Conservation (phyloP, 441 rosid species). For the Euphorbia schlechtendalii region DNA sequence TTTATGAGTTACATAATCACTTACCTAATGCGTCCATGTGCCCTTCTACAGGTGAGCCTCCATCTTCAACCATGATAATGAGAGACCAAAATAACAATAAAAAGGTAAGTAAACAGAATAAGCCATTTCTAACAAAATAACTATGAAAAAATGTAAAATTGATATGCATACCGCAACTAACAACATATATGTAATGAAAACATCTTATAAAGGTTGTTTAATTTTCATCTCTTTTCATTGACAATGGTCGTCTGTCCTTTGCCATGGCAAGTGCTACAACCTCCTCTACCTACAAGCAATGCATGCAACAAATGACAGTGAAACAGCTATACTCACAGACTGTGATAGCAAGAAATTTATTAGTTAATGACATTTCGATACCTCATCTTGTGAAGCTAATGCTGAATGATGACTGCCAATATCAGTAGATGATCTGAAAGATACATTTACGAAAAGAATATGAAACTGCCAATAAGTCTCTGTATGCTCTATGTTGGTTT, state of each 20-base stretch:
- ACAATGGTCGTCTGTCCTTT: slow-evolving; percentile 39
- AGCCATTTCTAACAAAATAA: not conserved
- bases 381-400: slow-evolving; percentile 88
- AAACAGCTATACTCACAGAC: no score
- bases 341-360: slow-evolving; percentile 3
- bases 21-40: slow-evolving; percentile 78
- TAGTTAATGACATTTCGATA: slow-evolving; percentile 19
- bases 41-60: slow-evolving; percentile 68
- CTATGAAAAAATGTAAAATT: no score
- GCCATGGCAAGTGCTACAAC: slow-evolving; percentile 79
- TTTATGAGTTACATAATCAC: slow-evolving; percentile 11
- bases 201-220: not conserved
- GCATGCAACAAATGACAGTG: not conserved
- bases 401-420: slow-evolving; percentile 49
- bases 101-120: not conserved
- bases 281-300: slow-evolving; percentile 59
- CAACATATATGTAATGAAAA: not conserved
- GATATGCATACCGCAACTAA: no score
- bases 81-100: slow-evolving; percentile 3
- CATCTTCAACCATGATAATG: slow-evolving; percentile 39
- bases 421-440: slow-evolving; percentile 47
- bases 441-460: not conserved
- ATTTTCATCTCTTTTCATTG: slow-evolving; percentile 35
- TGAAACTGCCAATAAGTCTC: not conserved
- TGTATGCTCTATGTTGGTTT: not conserved